These are phyloP conservation scores for Westerdykella sp. DNA, from an alignment of 2,329 filamentous ascomycete species.

Conservation along the genomic window DNA sequence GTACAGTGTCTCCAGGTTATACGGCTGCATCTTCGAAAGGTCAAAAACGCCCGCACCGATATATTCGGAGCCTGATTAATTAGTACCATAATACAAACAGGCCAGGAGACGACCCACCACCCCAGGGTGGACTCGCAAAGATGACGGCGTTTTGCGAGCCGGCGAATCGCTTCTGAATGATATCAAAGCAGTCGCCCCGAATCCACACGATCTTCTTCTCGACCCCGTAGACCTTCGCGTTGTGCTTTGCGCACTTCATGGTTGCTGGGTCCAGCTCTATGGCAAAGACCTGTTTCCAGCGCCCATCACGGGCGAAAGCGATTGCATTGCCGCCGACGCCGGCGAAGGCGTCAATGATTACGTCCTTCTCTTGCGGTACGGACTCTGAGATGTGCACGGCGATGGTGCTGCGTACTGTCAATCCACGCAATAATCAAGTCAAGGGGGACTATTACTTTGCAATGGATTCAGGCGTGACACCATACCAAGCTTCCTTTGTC, in stretches of 20 bases:
- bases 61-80: conserved; percentile 54
- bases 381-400: conserved; percentile 62
- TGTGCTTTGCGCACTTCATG: conserved; percentile 85
- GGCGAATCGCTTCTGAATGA: conserved; percentile 51
- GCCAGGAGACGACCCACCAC: conserved; percentile 47
- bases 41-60: conserved; percentile 68
- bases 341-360: conserved; percentile 81
- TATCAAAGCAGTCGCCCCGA: conserved; percentile 77
- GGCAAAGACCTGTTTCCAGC: conserved; percentile 78
- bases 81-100: conserved; percentile 1
- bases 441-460: conserved; percentile 55
- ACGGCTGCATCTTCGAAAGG: conserved; percentile 80
- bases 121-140: conserved; percentile 71
- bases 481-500: conserved; percentile 94
- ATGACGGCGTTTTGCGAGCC: conserved; percentile 51
- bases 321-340: conserved; percentile 92
- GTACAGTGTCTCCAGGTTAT: conserved; percentile 50
- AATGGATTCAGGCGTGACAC: conserved; percentile 88
- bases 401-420: conserved; percentile 53
- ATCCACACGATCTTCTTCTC: conserved; percentile 76
- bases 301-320: conserved; percentile 75
- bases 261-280: conserved; percentile 78
- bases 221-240: conserved; percentile 80
- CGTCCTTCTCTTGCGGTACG: conserved; percentile 50
- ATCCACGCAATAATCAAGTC: conserved; percentile 36